Evolutionary conservation across 495 filamentous ascomycete genomes (phyloP).

Genomic region (Amphirosellinia nigrospora): DNA sequence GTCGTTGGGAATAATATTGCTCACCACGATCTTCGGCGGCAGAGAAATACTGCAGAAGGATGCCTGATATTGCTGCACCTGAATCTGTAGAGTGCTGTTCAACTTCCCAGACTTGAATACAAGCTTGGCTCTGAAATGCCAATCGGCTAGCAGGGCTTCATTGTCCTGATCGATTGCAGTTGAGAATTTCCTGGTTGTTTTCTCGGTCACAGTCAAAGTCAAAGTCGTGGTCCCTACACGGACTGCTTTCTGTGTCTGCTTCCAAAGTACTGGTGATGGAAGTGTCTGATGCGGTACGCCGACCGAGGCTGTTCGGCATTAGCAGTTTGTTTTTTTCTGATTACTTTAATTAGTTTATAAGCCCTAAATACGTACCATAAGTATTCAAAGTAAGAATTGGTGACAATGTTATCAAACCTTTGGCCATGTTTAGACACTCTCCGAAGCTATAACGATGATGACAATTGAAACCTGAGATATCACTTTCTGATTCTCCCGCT

Average conservation of each 20-base stretch:
- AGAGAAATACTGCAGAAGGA: not conserved
- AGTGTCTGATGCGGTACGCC: not conserved
- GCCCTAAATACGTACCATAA: not conserved
- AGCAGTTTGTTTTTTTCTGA: conserved; percentile 1
- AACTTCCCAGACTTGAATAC: not conserved
- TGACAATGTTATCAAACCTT: not conserved
- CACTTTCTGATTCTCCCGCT: not conserved
- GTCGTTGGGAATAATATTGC: not conserved
- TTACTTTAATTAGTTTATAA: too few species aligned
- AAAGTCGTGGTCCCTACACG: not conserved
- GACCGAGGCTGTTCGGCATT: conserved; percentile 1
- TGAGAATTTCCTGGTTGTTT: not conserved
- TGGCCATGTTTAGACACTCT: not conserved
- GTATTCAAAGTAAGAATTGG: not conserved
- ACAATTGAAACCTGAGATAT: not conserved
- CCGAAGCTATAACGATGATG: not conserved
- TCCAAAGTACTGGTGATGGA: not conserved
- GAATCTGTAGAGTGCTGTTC: not conserved
- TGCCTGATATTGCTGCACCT: not conserved
- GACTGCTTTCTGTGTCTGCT: not conserved
- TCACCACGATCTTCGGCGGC: not conserved
- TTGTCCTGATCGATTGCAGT: not conserved
- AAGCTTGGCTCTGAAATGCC: not conserved
- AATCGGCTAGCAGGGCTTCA: not conserved
- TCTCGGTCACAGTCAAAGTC: not conserved